Percentiles rank a stretch among this genome's conserved stretches.
These are phyloP conservation scores for Syncephalastrum sp. DNA, from an alignment of 371 early-diverging fungal genomes.

Conservation along the genomic window DNA sequence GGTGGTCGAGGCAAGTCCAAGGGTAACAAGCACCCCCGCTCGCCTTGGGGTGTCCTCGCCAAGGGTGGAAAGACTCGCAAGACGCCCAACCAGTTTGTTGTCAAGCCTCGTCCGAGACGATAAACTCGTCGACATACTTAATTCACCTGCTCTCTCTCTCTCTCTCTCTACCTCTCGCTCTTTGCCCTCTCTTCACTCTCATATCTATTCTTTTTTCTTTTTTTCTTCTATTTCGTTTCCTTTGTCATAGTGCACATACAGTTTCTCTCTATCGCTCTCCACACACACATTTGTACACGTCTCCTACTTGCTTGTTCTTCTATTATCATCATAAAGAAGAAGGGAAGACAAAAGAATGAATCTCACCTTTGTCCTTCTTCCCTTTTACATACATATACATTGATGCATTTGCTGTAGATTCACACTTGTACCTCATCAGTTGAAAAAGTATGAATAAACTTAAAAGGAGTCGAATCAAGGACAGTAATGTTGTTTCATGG, in stretches of 20 bases:
- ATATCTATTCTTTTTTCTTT: background rate
- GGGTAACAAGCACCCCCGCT: constrained; percentile 89
- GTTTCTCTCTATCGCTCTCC: background rate
- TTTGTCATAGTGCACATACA: constrained; percentile 1
- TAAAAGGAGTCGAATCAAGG: too few relatives aligned
- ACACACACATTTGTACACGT: too few relatives aligned
- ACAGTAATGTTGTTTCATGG: too few relatives aligned
- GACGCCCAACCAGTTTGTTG: constrained; percentile 73
- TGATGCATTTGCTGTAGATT: too few relatives aligned
- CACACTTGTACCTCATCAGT: background rate
- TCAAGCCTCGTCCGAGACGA: constrained; percentile 76
- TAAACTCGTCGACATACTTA: constrained; percentile 26
- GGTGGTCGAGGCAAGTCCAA: constrained; percentile 97
- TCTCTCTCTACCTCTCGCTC: too few relatives aligned
- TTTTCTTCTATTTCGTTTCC: background rate
- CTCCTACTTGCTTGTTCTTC: too few relatives aligned
- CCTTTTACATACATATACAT: constrained; percentile 3
- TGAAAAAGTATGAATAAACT: too few relatives aligned
- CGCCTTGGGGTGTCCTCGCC: constrained; percentile 94
- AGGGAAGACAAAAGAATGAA: too few relatives aligned
- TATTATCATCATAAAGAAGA: too few relatives aligned
- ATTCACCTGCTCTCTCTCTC: background rate
- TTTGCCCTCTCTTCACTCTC: background rate
- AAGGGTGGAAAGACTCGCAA: constrained; percentile 95
- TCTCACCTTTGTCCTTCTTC: background rate